Percentiles rank a stretch among this genome's conserved stretches.
Evolutionary conservation across 805 yeast species (phyloP).

Genomic region (Dipodascus albidus): DNA sequence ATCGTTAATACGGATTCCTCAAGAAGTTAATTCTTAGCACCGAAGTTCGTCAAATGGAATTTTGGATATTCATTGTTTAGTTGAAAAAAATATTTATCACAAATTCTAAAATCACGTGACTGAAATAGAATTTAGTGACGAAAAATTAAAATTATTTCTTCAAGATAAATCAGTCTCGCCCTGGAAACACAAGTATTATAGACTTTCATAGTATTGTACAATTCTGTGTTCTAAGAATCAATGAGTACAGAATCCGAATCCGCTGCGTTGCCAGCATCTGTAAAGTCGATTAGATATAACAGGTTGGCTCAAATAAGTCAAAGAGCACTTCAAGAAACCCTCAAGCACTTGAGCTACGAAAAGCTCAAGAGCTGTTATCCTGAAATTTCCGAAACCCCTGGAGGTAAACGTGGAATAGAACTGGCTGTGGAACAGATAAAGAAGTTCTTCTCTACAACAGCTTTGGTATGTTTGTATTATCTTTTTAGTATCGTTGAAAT

Average conservation of each 20-base stretch:
- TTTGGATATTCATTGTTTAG: too few species aligned
- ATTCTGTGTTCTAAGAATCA: not conserved
- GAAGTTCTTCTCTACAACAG: conserved; percentile 38
- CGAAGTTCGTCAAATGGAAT: too few species aligned
- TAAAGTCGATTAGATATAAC: conserved; percentile 32
- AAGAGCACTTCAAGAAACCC: conserved; percentile 44
- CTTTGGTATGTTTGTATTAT: conserved; percentile 8
- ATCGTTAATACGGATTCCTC: too few species aligned
- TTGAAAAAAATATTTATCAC: too few species aligned
- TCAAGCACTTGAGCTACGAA: conserved; percentile 39
- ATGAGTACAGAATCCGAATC: not conserved
- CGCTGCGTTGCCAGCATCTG: not conserved
- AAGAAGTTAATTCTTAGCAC: too few species aligned
- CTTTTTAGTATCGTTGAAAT: not conserved
- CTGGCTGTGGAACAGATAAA: conserved; percentile 42
- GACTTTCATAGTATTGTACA: too few species aligned
- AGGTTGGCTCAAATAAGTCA: conserved; percentile 39
- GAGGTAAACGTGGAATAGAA: conserved; percentile 34
- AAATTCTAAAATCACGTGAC: too few species aligned
- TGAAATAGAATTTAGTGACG: too few species aligned
- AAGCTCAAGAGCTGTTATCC: conserved; percentile 47
- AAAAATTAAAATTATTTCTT: too few species aligned
- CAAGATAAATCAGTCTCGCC: too few species aligned
- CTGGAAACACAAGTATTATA: too few species aligned
- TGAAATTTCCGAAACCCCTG: conserved; percentile 33